Evolutionary conservation across 441 rosid species (phyloP).

Genomic region (Pelargonium myrrhifolium): DNA sequence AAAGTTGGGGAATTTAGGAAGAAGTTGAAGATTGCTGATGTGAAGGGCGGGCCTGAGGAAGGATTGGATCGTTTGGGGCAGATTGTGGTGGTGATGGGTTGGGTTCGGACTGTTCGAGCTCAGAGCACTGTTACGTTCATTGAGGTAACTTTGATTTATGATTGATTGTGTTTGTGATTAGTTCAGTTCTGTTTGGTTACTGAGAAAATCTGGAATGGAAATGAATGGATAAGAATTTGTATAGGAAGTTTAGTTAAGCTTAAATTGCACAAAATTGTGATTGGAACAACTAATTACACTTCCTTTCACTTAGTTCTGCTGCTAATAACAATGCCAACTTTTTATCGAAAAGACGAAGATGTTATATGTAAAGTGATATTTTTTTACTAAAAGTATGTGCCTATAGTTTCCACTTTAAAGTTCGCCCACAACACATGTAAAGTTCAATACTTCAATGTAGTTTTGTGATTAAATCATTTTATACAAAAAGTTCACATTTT

Average conservation of each 20-base stretch:
- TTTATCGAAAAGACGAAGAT: no score
- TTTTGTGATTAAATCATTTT: no score
- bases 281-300: no score
- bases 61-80: conserved; percentile 59
- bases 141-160: conserved; percentile 35
- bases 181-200: background rate
- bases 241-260: background rate
- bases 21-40: conserved; percentile 59
- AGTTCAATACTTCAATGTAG: no score
- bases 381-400: no score
- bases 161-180: background rate
- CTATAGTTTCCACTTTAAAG: no score
- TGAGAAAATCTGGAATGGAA: background rate
- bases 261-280: no score
- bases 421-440: no score
- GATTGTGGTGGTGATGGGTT: conserved; percentile 57
- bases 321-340: no score
- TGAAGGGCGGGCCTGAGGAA: conserved; percentile 63
- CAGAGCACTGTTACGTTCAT: conserved; percentile 81
- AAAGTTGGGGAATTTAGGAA: conserved; percentile 46
- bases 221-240: background rate
- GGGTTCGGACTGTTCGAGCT: conserved; percentile 84
- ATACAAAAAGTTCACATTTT: no score
- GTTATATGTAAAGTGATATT: no score
- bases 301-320: no score